phyloP scores from a whole-genome alignment of 2,329 filamentous ascomycete species.

The Sordariomycetes sp. region DNA sequence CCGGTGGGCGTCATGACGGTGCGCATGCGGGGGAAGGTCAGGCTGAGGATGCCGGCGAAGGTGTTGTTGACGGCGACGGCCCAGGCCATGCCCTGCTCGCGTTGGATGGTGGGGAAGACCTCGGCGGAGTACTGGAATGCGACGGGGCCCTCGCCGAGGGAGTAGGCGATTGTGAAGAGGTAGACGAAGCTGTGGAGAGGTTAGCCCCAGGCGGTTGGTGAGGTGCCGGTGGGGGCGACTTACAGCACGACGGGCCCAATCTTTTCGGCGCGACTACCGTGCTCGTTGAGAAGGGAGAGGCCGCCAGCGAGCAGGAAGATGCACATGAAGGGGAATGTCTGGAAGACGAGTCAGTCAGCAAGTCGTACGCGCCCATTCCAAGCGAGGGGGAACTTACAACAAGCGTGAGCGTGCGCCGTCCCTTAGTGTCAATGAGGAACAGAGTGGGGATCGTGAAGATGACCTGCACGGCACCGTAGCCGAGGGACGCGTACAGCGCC shows the following conservation, averaged over 20 bases:
- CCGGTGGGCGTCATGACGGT: constrained; percentile 17
- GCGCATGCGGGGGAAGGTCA: constrained; percentile 19
- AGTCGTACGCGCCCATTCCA: background rate
- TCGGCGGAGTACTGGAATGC: constrained; percentile 24
- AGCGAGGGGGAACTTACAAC: constrained; percentile 7
- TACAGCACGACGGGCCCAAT: constrained; percentile 17
- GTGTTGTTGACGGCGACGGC: constrained; percentile 21
- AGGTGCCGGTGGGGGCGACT: constrained; percentile 1
- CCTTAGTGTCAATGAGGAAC: constrained; percentile 13
- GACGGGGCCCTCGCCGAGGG: constrained; percentile 20
- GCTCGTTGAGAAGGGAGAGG: constrained; percentile 15
- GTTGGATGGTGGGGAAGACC: constrained; percentile 22
- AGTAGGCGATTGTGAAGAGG: constrained; percentile 21
- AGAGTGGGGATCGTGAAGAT: constrained; percentile 18
- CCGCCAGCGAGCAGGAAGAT: constrained; percentile 17
- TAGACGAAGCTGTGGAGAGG: constrained; percentile 14
- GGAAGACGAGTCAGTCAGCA: background rate
- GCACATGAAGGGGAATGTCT: constrained; percentile 21
- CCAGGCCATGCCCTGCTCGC: constrained; percentile 24
- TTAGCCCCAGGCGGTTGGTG: constrained; percentile 5
- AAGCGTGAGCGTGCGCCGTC: constrained; percentile 11
- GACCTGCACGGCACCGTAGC: constrained; percentile 18
- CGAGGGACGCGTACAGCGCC: constrained; percentile 18
- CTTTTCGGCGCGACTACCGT: constrained; percentile 8
- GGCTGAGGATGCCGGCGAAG: constrained; percentile 13